Base-by-base conservation (phyloP, 768 basidiomycete genomes). In the Xerocomus potaroensis region DNA sequence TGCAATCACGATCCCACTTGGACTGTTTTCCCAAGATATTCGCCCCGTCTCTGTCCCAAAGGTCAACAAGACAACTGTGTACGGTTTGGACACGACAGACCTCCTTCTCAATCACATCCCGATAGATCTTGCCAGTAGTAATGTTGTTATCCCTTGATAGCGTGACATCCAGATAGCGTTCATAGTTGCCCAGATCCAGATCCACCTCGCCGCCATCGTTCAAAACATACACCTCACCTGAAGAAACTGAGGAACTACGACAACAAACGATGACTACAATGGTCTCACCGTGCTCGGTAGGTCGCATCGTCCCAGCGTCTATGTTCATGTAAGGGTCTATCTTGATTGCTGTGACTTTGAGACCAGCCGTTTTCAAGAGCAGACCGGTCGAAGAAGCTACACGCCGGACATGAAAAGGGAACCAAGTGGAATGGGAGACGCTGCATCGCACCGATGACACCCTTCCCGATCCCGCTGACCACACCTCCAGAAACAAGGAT, bases 241-340 rank as follows among this genome's bases (percentile, higher is more conserved):
- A 45, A 54, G 45, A 49, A 43, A 48, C 52, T 67, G 34, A 68
- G 57, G 55, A 41, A 33, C 42, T 6, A 33, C 37, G 30, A 18
- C 14, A 34, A 27, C 40, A 49, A 45, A 18, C 23, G 18, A 3
- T 35, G 47, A 53, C 23, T 33, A 42, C 27, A 49, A 32, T 37
- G 41, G 50, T 53, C 83, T 76, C 65, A 91, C 94, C 95, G 65
- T 99, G 95, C 68, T 99, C 95, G 14, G 93, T 95, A 12, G 95
- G 95, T 41, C 91, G 78, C 95, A 99, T 99, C 16, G 95, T 98
- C 29, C 95, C 95, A 19, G 95, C 95, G 76, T 99, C 95, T 59
- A 99, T 97, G 72, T 99, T 99, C 95, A 99, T 98, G 59, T 99
- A 99, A 12, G 95, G 95, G 66, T 99, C 95, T 60, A 99, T 98